Base-by-base conservation (phyloP, 2,329 filamentous ascomycete species). In the Microsporum audouinii region DNA sequence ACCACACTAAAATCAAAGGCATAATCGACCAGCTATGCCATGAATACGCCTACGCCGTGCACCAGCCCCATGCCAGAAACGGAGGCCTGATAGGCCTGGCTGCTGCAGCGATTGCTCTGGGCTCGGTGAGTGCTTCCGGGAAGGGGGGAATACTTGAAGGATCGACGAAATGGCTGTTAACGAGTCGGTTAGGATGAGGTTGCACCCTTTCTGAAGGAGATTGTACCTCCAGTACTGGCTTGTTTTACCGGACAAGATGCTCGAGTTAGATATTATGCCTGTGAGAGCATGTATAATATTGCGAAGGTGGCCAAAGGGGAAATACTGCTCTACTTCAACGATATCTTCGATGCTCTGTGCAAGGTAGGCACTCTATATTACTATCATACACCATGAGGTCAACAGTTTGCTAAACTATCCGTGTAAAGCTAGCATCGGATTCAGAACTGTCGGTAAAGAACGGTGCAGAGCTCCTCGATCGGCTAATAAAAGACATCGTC, bases 261-360 rank as follows among this genome's bases (percentile, higher is more conserved):
- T 33, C 84, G 94, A 62, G 94, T 97, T 36, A 84, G 94, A 65
- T 99, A 99, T 75, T 99, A 99, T 76, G 94, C 94, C 29, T 99
- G 94, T 76, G 94, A 99, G 78, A 95, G 91, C 74, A 99, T 99
- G 94, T 99, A 99, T 78, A 99, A 99, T 75, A 99, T 99, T 71
- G 91, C 94, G 71, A 99, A 99, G 77, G 94, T 99, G 56, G 94
- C 92, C 63, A 99, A 99, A 76, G 94, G 95, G 41, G 94, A 99
- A 75, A 94, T 99, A 23, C 76, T 99, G 66, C 84, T 95, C 45
- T 99, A 96, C 79, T 99, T 99, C 76, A 99, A 99, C 76, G 88
- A 95, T 69, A 94, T 99, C 65, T 99, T 99, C 71, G 94, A 99
- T 77, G 91, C 94, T 27, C 79, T 99, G 60, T 96, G 91, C 78